These are phyloP conservation scores for Spathaspora hagerdaliae DNA, from an alignment of 805 yeast species.

Conservation along the genomic window DNA sequence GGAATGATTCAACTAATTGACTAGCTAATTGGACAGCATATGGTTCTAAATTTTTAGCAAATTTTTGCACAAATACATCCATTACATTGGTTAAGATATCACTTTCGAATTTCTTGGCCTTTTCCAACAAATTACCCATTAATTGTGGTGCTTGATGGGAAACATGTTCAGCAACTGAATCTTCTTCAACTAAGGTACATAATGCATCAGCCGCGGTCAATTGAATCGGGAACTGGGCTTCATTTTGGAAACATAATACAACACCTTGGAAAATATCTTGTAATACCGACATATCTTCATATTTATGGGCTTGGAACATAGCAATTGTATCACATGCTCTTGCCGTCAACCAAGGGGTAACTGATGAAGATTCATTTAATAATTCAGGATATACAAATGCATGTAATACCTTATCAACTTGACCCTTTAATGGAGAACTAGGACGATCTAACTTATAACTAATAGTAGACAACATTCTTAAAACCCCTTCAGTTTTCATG, in stretches of 20 bases:
- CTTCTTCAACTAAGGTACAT: slow-evolving; percentile 45
- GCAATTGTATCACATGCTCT: slow-evolving; percentile 46
- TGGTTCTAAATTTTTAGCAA: slow-evolving; percentile 40
- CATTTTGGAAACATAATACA: slow-evolving; percentile 35
- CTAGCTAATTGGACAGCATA: slow-evolving; percentile 39
- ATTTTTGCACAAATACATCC: slow-evolving; percentile 43
- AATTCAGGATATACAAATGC: slow-evolving; percentile 40
- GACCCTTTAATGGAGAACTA: slow-evolving; percentile 34
- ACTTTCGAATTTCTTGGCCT: slow-evolving; percentile 41
- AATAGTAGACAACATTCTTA: slow-evolving; percentile 37
- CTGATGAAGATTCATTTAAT: slow-evolving; percentile 21
- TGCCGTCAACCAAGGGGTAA: slow-evolving; percentile 40
- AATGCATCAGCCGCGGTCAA: slow-evolving; percentile 52
- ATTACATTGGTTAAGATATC: slow-evolving; percentile 41
- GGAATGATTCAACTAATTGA: slow-evolving; percentile 68
- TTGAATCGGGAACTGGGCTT: slow-evolving; percentile 46
- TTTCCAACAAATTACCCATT: slow-evolving; percentile 40
- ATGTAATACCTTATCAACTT: slow-evolving; percentile 35
- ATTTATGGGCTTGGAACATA: slow-evolving; percentile 30
- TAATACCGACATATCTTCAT: slow-evolving; percentile 29
- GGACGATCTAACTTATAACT: slow-evolving; percentile 34
- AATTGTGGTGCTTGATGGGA: slow-evolving; percentile 43
- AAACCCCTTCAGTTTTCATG: slow-evolving; percentile 39
- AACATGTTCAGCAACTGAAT: slow-evolving; percentile 36
- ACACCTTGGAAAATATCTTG: slow-evolving; percentile 40